Evolutionary conservation across 257 asterid genomes (phyloP).

Genomic region (Solanum virginianum): DNA sequence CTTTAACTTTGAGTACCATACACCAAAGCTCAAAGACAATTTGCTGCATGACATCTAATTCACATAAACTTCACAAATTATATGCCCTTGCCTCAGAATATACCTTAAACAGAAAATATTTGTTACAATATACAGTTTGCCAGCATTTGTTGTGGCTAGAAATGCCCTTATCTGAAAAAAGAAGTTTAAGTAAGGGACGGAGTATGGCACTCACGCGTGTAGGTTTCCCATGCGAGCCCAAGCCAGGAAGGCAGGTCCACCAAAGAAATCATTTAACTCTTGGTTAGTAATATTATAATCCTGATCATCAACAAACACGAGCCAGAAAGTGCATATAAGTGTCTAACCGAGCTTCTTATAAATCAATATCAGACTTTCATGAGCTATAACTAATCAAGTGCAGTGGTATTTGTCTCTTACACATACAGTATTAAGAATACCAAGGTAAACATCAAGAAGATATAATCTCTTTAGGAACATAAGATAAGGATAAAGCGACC

Average conservation of each 20-base stretch:
- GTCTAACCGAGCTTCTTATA: background rate
- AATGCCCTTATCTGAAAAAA: background rate
- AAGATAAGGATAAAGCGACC: background rate
- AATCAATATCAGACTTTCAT: background rate
- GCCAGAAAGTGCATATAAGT: background rate
- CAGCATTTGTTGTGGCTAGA: background rate
- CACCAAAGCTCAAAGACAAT: background rate
- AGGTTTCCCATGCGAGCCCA: conserved; percentile 99
- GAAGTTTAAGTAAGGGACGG: background rate
- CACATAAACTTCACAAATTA: background rate
- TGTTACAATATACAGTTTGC: background rate
- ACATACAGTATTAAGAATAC: background rate
- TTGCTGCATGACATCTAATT: background rate
- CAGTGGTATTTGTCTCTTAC: background rate
- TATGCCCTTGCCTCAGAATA: background rate
- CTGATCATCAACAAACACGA: conserved; percentile 23
- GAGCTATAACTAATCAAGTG: background rate
- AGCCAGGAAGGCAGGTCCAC: conserved; percentile 99
- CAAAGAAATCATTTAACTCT: conserved; percentile 71
- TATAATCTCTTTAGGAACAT: background rate
- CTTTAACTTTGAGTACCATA: background rate
- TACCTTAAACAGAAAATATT: background rate
- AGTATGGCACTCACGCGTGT: conserved; percentile 45
- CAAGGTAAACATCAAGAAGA: background rate
- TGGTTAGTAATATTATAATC: conserved; percentile 56